Evolutionary conservation across 495 filamentous ascomycete species (phyloP).

Genomic region (Podospora sp.): DNA sequence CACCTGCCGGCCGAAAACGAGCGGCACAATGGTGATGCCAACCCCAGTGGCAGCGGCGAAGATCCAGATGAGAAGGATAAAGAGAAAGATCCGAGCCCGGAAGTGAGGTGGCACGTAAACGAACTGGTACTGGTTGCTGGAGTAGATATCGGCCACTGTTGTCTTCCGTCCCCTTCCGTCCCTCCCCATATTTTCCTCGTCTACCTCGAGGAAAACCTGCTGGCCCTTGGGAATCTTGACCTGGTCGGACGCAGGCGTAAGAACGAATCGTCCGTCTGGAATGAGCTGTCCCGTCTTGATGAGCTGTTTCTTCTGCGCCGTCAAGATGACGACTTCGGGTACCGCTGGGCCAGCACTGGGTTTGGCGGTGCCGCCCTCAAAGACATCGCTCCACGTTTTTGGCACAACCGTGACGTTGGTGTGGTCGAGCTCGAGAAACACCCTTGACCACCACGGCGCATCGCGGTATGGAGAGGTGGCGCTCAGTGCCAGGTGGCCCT

Average conservation of each 20-base stretch:
- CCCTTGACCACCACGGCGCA: conserved; percentile 34
- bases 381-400: conserved; percentile 46
- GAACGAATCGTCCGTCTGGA: conserved; percentile 81
- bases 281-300: conserved; percentile 47
- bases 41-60: conserved; percentile 95
- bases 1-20: conserved; percentile 79
- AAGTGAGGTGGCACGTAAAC: conserved; percentile 93
- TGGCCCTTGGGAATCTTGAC: conserved; percentile 87
- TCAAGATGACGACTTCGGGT: conserved; percentile 30
- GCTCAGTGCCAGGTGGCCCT: conserved; percentile 57
- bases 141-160: conserved; percentile 66
- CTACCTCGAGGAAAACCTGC: conserved; percentile 78
- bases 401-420: conserved; percentile 34
- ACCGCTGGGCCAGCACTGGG: conserved; percentile 28
- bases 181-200: conserved; percentile 65
- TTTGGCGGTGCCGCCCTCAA: conserved; percentile 42
- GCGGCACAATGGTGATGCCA: conserved; percentile 77
- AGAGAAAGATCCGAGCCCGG: conserved; percentile 73
- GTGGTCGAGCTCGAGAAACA: conserved; percentile 44
- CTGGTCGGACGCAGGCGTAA: conserved; percentile 88
- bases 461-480: conserved; percentile 29
- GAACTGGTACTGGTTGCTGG: conserved; percentile 70
- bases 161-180: conserved; percentile 54
- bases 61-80: conserved; percentile 88
- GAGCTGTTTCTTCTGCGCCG: conserved; percentile 40